phyloP scores from a whole-genome alignment of 2,329 filamentous ascomycete species.

The Boeremia lycopersici region DNA sequence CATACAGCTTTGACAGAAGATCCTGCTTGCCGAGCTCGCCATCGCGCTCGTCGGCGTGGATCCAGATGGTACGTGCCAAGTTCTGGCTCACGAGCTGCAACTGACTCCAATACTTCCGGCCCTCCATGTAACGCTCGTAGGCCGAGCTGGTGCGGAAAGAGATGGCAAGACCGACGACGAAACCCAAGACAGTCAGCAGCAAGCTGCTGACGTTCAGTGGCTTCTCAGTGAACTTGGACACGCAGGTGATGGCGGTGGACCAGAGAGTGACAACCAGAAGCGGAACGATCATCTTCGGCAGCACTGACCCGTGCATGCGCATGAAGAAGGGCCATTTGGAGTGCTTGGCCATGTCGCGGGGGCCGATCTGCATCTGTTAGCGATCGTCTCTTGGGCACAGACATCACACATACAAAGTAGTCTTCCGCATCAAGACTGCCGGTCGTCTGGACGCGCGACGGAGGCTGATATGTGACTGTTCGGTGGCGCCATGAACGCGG shows the following conservation, averaged over 20 bases:
- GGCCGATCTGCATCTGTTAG: slow-evolving; percentile 53
- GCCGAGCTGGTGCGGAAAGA: slow-evolving; percentile 79
- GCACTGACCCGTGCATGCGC: slow-evolving; percentile 75
- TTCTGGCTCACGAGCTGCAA: slow-evolving; percentile 63
- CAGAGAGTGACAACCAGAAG: slow-evolving; percentile 66
- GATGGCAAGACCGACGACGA: slow-evolving; percentile 78
- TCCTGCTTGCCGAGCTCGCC: slow-evolving; percentile 66
- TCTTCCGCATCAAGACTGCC: slow-evolving; percentile 57
- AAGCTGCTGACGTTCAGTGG: slow-evolving; percentile 66
- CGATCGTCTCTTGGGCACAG: not conserved
- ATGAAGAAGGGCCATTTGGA: slow-evolving; percentile 79
- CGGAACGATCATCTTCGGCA: slow-evolving; percentile 76
- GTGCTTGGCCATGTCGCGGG: slow-evolving; percentile 72
- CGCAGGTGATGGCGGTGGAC: slow-evolving; percentile 67
- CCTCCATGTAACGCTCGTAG: slow-evolving; percentile 71
- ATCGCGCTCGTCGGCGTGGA: slow-evolving; percentile 70
- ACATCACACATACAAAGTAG: slow-evolving; percentile 60
- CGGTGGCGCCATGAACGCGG: slow-evolving; percentile 43
- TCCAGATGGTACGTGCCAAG: slow-evolving; percentile 76
- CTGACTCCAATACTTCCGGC: slow-evolving; percentile 67
- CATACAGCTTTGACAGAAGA: slow-evolving; percentile 69
- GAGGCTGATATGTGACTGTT: slow-evolving; percentile 33
- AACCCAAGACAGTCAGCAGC: slow-evolving; percentile 77
- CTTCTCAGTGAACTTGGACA: slow-evolving; percentile 52
- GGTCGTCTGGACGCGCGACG: slow-evolving; percentile 36